phyloP scores from a whole-genome alignment of 2,329 filamentous ascomycete species.

The Chaetomium sp. region DNA sequence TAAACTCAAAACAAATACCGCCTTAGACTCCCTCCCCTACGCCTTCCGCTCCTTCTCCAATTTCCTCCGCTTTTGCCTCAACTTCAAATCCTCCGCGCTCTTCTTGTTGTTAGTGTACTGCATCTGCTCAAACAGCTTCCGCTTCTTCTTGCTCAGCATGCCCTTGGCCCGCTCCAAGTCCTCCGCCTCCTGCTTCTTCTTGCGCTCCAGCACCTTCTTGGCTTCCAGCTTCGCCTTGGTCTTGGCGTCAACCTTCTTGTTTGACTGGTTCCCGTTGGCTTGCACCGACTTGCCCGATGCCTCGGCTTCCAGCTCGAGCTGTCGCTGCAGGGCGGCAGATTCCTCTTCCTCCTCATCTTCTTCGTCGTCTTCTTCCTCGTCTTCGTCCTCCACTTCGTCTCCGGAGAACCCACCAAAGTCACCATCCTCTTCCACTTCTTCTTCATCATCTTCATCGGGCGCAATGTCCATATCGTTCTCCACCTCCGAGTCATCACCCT shows the following conservation, averaged over 20 bases:
- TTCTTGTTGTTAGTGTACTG: slow-evolving; percentile 90
- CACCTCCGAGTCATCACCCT: slow-evolving; percentile 37
- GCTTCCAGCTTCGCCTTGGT: slow-evolving; percentile 63
- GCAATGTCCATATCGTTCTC: slow-evolving; percentile 35
- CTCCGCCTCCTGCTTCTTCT: slow-evolving; percentile 70
- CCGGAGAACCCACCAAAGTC: slow-evolving; percentile 32
- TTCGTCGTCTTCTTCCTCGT: slow-evolving; percentile 39
- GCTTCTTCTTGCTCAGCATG: slow-evolving; percentile 97
- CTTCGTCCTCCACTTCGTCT: slow-evolving; percentile 41
- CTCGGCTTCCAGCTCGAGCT: slow-evolving; percentile 89
- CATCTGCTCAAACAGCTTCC: slow-evolving; percentile 97
- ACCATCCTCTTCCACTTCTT: slow-evolving; percentile 40
- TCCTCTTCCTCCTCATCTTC: slow-evolving; percentile 41
- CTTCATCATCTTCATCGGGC: slow-evolving; percentile 35
- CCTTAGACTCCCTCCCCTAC: background rate
- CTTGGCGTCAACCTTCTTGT: slow-evolving; percentile 45
- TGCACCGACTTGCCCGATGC: slow-evolving; percentile 61
- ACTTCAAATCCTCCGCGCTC: slow-evolving; percentile 79
- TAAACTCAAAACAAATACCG: no score
- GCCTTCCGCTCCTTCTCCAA: slow-evolving; percentile 57
- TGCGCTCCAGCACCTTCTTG: slow-evolving; percentile 61
- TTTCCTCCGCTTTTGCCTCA: slow-evolving; percentile 85
- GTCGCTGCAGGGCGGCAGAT: slow-evolving; percentile 59
- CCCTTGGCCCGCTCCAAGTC: slow-evolving; percentile 90
- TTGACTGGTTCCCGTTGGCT: slow-evolving; percentile 21